phyloP scores from a whole-genome alignment of 495 filamentous ascomycete genomes.

The Neurospora intermedia region DNA sequence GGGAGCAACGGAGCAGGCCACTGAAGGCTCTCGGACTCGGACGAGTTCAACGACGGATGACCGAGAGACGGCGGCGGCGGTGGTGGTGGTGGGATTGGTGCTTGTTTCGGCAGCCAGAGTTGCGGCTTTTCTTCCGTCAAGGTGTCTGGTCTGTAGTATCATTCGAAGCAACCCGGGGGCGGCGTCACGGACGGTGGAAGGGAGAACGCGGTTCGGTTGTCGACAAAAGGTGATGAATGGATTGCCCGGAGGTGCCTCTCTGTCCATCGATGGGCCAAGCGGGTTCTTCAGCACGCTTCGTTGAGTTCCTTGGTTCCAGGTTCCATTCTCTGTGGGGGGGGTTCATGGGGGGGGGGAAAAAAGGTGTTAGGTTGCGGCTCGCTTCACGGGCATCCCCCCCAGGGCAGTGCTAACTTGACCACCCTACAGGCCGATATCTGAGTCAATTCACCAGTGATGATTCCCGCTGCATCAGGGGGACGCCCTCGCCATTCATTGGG shows the following conservation, averaged over 20 bases:
- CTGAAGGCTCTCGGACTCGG: background rate
- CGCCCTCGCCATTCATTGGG: background rate
- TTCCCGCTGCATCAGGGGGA: background rate
- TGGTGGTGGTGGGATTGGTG: background rate
- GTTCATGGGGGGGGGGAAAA: background rate
- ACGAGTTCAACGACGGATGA: background rate
- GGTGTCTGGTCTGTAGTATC: background rate
- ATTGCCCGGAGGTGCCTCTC: background rate
- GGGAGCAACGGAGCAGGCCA: slow-evolving; percentile 13
- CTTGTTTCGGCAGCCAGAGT: background rate
- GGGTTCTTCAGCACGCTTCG: background rate
- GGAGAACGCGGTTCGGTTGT: background rate
- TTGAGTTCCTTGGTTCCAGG: background rate
- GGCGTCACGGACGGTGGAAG: background rate
- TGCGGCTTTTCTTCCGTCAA: background rate
- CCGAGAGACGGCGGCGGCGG: background rate
- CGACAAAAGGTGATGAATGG: background rate
- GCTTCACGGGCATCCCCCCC: background rate
- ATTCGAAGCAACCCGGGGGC: background rate
- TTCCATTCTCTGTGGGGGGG: background rate
- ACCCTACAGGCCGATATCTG: background rate
- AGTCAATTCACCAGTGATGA: background rate
- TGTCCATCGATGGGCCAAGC: background rate
- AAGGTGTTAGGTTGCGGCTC: background rate
- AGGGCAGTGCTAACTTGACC: background rate